Evolutionary conservation across 768 basidiomycete species (phyloP), one percentile per base, ranked within the genome.

Genomic region (Boletus patriciae): DNA sequence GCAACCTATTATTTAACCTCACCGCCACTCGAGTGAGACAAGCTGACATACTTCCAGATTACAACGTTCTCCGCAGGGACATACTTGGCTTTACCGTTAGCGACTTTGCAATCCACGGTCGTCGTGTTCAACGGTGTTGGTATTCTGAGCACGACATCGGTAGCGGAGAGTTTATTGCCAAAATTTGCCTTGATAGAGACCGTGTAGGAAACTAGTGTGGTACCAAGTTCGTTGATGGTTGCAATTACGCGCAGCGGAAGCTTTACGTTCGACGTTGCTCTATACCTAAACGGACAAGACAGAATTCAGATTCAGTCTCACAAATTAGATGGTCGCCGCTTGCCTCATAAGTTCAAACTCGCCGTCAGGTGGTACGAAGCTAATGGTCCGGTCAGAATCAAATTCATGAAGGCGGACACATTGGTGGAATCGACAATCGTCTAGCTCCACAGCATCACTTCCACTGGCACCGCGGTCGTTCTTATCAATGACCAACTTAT

Each of bases 391-490:
- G 53, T 85, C 88, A 6, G 92, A 87, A 70, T 98, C 95, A 67
- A 98, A 99, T 72, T 95, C 94, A 60, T 92, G 87, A 42, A 99
- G 76, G 56, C 94, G 83, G 23, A 99, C 97, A 70, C 97, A 99
- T 73, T 99, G 97, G 65, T 99, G 97, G 80, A 98, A 98, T 55
- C 92, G 90, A 73, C 96, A 98, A 70, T 99, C 97, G 66, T 99
- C 97, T 45, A 98, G 77, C 70, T 98, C 95, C 34, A 99, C 96
- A 3, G 92, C 91, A 61, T 92, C 88, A 50, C 69, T 53, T 19
- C 64, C 66, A 50, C 83, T 78, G 21, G 79, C 78, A 21, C 83
- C 81, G 54, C 79, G 78, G 54, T 83, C 81, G 16, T 64, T 73
- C 77, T 94, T 94, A 79, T 97, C 94, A 46, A 98, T 89, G 23